Percentiles rank a stretch among this genome's conserved stretches.
Evolutionary conservation across 2,329 filamentous ascomycete species (phyloP).

Genomic region (Fusarium foetens): DNA sequence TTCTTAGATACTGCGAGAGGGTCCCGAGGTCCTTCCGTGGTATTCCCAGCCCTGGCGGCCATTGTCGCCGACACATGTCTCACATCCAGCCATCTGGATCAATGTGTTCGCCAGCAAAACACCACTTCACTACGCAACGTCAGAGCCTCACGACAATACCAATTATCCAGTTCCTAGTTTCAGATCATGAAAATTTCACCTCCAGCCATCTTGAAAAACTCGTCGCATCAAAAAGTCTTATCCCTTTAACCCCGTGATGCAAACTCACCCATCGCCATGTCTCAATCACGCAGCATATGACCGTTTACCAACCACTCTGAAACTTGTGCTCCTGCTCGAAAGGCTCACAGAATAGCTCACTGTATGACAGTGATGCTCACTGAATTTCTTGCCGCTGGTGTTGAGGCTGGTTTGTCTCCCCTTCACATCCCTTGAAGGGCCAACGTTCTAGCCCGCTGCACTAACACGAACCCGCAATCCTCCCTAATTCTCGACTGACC

Average conservation of each 20-base stretch:
- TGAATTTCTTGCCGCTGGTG: neutral
- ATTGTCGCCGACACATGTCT: conserved; percentile 24
- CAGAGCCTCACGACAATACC: neutral
- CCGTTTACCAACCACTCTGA: neutral
- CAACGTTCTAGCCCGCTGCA: conserved; percentile 18
- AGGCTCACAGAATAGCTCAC: neutral
- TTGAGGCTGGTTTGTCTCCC: neutral
- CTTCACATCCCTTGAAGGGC: neutral
- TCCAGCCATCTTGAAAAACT: neutral
- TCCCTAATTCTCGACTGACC: conserved; percentile 20
- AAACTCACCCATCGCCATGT: neutral
- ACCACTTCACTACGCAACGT: neutral
- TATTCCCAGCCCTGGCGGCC: conserved; percentile 9
- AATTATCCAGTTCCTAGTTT: neutral
- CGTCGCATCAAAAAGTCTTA: neutral
- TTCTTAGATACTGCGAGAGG: neutral
- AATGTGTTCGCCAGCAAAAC: neutral
- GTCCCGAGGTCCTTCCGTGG: neutral
- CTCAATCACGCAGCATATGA: conserved; percentile 5
- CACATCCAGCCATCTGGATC: conserved; percentile 9
- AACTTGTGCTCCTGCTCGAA: neutral
- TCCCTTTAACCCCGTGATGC: neutral
- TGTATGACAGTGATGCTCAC: neutral
- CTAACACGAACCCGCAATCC: conserved; percentile 32
- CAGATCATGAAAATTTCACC: rapidly evolving